Base-by-base conservation (phyloP, 306 rosid species). In the Quercus rubra region DNA sequence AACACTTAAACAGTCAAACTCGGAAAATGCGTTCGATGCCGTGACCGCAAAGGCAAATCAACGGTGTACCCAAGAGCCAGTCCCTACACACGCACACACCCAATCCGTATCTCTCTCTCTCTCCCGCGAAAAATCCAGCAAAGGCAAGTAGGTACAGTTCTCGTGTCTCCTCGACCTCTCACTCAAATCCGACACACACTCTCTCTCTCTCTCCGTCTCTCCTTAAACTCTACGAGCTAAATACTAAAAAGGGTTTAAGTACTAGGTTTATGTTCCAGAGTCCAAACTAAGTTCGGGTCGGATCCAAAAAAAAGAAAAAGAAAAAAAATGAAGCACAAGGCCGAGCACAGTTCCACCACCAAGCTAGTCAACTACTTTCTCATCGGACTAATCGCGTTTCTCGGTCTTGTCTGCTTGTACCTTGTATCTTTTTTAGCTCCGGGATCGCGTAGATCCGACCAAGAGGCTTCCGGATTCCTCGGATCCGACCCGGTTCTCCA, bases 401-500 rank as follows among this genome's bases (percentile, higher is more conserved):
- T 89, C 35, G 87, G 84, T 3, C 61, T 89, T 75, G 51, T 74
- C 46, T 89, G 92, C 15, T 84, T 89, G 25, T 86, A 77, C 74
- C 84, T 74, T 51, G 86, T 87, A 5, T 84, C 89, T 52, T 86
- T 81, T 13, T 84, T 84, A 31, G 92, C 86, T 23, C 92, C 90
- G n/a, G 78, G 90, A n/a, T 82, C 85, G 2, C 87, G 88, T 55
- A 79, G 84, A 76, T 82, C 86, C 51, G 90, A 84, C 76, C 79
- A 25, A 1, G 86, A 78, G 4, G 18, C 70, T 33, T 38, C 80
- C 0, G 75, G 55, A 17, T 61, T 80, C 19, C 84, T 49, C 27
- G 77, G 83, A n/a, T 4, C 67, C 30, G 87, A 77, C 80, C 75
- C 86, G 14, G 73, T 75, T 71, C 59, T 20, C 18, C 17, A 20